Evolutionary conservation across 441 rosid species (phyloP).

Genomic region (Populus hybrid): DNA sequence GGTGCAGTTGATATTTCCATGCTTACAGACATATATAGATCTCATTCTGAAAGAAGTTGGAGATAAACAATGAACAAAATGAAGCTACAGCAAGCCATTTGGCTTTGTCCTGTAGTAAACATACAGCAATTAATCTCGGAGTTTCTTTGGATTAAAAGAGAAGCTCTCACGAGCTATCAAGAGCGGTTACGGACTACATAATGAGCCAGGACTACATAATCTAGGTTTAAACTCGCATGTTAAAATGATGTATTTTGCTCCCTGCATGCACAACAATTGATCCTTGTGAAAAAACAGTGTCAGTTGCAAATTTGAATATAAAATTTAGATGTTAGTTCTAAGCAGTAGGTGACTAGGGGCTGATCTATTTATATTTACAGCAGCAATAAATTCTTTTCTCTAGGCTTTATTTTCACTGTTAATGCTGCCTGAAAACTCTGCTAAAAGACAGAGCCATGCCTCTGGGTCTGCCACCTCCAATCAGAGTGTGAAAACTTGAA

Average conservation of each 20-base stretch:
- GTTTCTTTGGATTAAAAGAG: background rate
- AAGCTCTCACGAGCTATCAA: background rate
- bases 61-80: background rate
- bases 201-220: too few relatives aligned
- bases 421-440: slow-evolving; percentile 45
- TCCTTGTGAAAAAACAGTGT: slow-evolving; percentile 26
- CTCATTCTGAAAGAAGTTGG: too few relatives aligned
- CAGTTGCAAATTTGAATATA: slow-evolving; percentile 19
- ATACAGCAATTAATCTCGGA: background rate
- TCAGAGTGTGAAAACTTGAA: slow-evolving; percentile 32
- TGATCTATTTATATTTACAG: slow-evolving; percentile 27
- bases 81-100: background rate
- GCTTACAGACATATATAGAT: background rate
- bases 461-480: slow-evolving; percentile 39
- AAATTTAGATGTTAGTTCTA: slow-evolving; percentile 11
- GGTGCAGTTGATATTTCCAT: too few relatives aligned
- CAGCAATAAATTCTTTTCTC: slow-evolving; percentile 30
- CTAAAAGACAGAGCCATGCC: slow-evolving; percentile 49
- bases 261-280: slow-evolving; percentile 21
- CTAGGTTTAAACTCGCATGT: too few relatives aligned
- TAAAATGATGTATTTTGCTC: slow-evolving; percentile 21
- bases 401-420: slow-evolving; percentile 39
- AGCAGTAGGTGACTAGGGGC: slow-evolving; percentile 18
- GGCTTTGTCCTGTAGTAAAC: background rate
- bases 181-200: background rate